Base-by-base conservation (phyloP, 129 eudicot species). In the Smallanthus sonchifolius region DNA sequence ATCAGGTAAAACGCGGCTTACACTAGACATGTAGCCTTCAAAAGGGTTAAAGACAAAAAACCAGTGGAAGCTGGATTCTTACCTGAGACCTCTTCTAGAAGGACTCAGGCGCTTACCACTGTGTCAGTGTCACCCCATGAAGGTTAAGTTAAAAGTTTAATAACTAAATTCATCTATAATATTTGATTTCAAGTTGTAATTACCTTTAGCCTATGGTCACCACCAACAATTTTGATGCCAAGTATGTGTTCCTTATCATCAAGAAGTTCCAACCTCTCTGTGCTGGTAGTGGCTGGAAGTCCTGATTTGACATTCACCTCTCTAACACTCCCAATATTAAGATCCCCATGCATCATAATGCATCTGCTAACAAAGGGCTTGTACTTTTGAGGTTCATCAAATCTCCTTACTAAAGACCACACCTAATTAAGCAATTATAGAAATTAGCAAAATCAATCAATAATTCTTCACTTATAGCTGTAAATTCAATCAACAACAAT, bases 221-320 rank as follows among this genome's bases (percentile, higher is more conserved):
- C 97, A 10, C 86, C 97, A 20, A 91, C 91, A 24, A 91, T 86
- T 67, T 74, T 86, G 79, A 88, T 84, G 5, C 97, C 89, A 30
- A 91, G 92, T 52, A 91, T 91, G 79, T 87, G 97, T 75, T 91
- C 83, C n/a, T 84, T 65, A 38, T 91, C 97, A 55, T 91, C 95
- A 39, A 91, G 85, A 57, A 87, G 87, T 65, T 91, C 97, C 55
- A 91, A 67, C 47, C 86, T 82, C 72, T 91, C 97, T 0, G 91
- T 88, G 81, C 97, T 91, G 62, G 95, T 91, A 6, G 97, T 91
- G 72, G 97, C 97, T 6, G 97, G 97, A 74, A 91, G 97, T 4
- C 94, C 97, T n/a, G 95, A 86, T 62, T 84, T 91, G 16, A 91
- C 95, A 45, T 91, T 88, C 80, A 91, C 97, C 66, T 88, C 85